Evolutionary conservation across 352 stramenopile species (phyloP), one percentile per base, ranked within the genome.

Genomic region (Phytophthora syringae): DNA sequence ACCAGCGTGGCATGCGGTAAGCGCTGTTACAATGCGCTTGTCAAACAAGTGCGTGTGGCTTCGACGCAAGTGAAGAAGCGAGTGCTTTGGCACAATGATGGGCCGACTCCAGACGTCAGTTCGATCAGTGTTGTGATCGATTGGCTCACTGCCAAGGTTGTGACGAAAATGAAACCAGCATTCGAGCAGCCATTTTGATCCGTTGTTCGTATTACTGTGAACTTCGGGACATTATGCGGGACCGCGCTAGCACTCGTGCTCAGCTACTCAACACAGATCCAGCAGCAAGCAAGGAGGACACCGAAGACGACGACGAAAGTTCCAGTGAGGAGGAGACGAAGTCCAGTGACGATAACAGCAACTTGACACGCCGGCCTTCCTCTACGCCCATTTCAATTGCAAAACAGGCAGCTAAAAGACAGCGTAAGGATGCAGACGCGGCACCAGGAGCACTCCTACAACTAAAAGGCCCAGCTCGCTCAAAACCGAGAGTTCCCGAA

Each of bases 141-240:
- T n/a, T 60, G n/a, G 37, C 39, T 32, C 1, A 42, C 12, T 12
- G 52, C 0, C 45, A 56, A 64, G 21, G 45, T 12, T 42, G 44
- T 16, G 45, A 42, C 6, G 2, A 18, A 13, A 43, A 47, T 7
- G 55, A 56, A 5, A 16, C 44, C 0, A 50, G n/a, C 16, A 64
- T 64, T 37, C 24, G 45, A 2, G 21, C 13, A 1, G 55, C 44
- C 0, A n/a, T 63, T 15, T 25, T 56, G 36, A 0, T 5, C 13
- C 21, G 55, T 22, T 64, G 45, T n/a, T 64, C 55, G 24, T 51
- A 51, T 9, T 64, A 51, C 34, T 64, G 43, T n/a, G 34, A 56
- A 15, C 42, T 58, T 24, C 53, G 61, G 5, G 34, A 43, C 21
- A 37, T 70, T 7, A 56, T 57, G 42, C 7, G n/a, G 20, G 7